phyloP scores from a whole-genome alignment of 768 basidiomycete species.

The Pluteus cervinus region DNA sequence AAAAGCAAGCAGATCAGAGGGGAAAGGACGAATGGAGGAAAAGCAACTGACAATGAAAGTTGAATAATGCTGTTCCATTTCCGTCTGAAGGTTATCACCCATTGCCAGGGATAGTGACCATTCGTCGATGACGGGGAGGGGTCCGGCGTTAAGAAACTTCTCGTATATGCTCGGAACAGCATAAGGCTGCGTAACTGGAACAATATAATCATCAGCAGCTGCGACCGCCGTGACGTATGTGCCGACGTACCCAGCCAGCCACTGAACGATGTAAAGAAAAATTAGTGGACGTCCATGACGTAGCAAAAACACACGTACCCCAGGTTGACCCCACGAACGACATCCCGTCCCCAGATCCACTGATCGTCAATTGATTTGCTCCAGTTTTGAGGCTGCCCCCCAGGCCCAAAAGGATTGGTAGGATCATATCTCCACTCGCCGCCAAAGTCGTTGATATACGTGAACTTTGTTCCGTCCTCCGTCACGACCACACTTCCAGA shows the following conservation, averaged over 20 bases:
- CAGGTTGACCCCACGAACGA: slow-evolving; percentile 45
- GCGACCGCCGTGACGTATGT: background rate
- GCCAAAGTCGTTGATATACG: slow-evolving; percentile 72
- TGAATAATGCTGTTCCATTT: slow-evolving; percentile 75
- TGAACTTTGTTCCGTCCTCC: slow-evolving; percentile 75
- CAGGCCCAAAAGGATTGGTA: slow-evolving; percentile 61
- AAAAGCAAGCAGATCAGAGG: slow-evolving; percentile 6
- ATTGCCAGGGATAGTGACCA: slow-evolving; percentile 69
- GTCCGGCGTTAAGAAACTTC: slow-evolving; percentile 40
- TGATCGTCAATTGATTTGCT: slow-evolving; percentile 63
- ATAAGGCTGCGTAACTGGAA: slow-evolving; percentile 69
- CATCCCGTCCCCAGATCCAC: slow-evolving; percentile 69
- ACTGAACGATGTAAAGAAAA: no score
- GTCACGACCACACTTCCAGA: slow-evolving; percentile 61
- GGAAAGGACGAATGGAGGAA: no score
- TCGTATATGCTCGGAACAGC: slow-evolving; percentile 67
- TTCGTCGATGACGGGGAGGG: slow-evolving; percentile 53
- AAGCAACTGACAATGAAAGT: slow-evolving; percentile 90
- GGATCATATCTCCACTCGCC: slow-evolving; percentile 80
- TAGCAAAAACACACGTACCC: slow-evolving; percentile 47
- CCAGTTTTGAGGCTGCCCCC: slow-evolving; percentile 78
- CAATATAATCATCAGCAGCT: background rate
- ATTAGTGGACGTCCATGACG: slow-evolving; percentile 4
- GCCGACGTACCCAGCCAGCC: slow-evolving; percentile 5
- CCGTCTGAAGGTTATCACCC: slow-evolving; percentile 53